Conservation (phyloP, 1,284 basidiomycete genomes). For the Cronartium quercuum region DNA sequence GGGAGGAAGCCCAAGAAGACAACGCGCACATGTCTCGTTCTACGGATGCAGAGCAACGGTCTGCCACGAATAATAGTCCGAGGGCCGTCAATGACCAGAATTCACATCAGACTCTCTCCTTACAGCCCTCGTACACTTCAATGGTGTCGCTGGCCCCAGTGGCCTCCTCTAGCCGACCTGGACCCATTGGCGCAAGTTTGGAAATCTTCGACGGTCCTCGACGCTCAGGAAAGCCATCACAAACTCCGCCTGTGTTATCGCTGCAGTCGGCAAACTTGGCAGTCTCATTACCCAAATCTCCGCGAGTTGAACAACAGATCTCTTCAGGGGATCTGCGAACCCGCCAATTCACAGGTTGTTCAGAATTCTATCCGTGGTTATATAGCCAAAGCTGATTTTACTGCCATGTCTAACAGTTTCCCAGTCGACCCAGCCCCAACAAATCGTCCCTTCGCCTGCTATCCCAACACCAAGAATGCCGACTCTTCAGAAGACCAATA, state of each 20-base stretch:
- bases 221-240: background rate
- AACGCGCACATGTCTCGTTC: background rate
- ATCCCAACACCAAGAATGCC: background rate
- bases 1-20: background rate
- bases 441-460: background rate
- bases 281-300: background rate
- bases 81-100: background rate
- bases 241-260: background rate
- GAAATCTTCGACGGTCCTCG: background rate
- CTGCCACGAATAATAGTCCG: background rate
- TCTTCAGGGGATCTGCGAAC: background rate
- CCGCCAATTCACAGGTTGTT: background rate
- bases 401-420: too few species aligned
- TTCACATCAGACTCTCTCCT: background rate
- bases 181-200: background rate
- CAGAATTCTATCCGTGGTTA: background rate
- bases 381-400: too few species aligned
- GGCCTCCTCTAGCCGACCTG: background rate
- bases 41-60: background rate
- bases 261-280: background rate
- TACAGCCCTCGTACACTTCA: background rate
- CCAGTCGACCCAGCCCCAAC: background rate
- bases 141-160: background rate
- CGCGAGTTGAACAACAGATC: background rate
- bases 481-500: background rate